These are phyloP conservation scores for Fusarium chuoi DNA, from an alignment of 2,329 filamentous ascomycete genomes.

Conservation along the genomic window DNA sequence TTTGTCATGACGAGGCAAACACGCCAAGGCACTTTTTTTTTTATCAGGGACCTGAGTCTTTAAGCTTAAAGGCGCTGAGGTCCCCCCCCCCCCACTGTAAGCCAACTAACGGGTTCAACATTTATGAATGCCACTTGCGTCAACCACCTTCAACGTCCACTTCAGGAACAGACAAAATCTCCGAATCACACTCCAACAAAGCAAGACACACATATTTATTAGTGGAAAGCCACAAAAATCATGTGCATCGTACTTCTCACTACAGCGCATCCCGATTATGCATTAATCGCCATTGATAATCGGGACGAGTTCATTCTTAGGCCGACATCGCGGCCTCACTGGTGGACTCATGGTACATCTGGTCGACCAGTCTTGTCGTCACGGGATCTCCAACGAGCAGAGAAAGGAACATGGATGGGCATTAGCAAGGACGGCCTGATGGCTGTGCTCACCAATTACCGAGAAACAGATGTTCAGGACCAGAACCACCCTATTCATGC, in stretches of 20 bases:
- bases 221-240: constrained; percentile 1
- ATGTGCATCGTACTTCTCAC: constrained; percentile 86
- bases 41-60: not conserved
- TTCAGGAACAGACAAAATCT: not conserved
- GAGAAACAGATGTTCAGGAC: constrained; percentile 63
- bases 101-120: not conserved
- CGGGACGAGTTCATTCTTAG: constrained; percentile 78
- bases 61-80: constrained; percentile 34
- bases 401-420: constrained; percentile 74
- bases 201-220: not conserved
- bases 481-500: constrained; percentile 63
- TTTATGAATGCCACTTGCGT: constrained; percentile 18
- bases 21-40: not conserved
- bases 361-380: constrained; percentile 65
- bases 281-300: constrained; percentile 80
- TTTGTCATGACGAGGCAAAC: constrained; percentile 1
- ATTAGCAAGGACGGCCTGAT: constrained; percentile 69
- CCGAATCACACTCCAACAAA: not conserved
- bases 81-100: constrained; percentile 24
- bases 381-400: constrained; percentile 69
- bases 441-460: constrained; percentile 74
- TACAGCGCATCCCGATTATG: constrained; percentile 79
- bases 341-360: constrained; percentile 64
- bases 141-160: constrained; percentile 20
- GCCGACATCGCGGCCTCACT: constrained; percentile 71